Evolutionary conservation across 164 flowering plant species (phyloP).

Genomic region (Piper longum): DNA sequence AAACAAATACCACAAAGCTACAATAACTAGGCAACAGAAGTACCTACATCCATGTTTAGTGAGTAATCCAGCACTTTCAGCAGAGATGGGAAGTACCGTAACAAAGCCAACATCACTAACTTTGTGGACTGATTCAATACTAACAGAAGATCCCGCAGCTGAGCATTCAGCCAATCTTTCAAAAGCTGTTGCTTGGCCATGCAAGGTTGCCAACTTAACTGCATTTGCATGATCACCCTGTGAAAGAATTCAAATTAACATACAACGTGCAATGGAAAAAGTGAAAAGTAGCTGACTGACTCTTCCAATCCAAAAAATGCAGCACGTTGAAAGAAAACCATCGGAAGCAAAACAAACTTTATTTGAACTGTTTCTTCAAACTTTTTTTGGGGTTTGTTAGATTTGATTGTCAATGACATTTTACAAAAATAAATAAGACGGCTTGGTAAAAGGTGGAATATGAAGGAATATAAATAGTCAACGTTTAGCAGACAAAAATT

Average conservation of each 20-base stretch:
- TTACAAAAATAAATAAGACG: not conserved
- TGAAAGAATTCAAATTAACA: constrained; percentile 3
- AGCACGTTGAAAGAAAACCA: not conserved
- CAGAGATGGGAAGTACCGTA: constrained; percentile 71
- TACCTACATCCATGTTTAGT: constrained; percentile 42
- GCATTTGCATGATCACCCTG: constrained; percentile 28
- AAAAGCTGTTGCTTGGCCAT: constrained; percentile 58
- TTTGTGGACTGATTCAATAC: constrained; percentile 15
- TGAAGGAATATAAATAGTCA: not conserved
- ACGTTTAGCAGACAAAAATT: too few relatives aligned
- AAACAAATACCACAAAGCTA: not conserved
- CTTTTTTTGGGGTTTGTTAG: too few relatives aligned
- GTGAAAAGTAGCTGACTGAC: not conserved
- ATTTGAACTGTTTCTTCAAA: not conserved
- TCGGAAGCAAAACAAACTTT: not conserved
- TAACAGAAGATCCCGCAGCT: constrained; percentile 15
- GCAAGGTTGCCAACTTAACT: constrained; percentile 26
- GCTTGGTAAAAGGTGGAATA: not conserved
- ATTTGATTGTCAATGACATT: not conserved
- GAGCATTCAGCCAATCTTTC: constrained; percentile 53
- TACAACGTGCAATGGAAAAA: not conserved
- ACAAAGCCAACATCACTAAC: constrained; percentile 31
- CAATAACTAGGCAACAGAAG: constrained; percentile 1
- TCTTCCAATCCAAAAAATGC: not conserved
- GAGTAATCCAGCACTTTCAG: constrained; percentile 64